phyloP scores from a whole-genome alignment of 495 filamentous ascomycete species.

The Penicillium ucsense region DNA sequence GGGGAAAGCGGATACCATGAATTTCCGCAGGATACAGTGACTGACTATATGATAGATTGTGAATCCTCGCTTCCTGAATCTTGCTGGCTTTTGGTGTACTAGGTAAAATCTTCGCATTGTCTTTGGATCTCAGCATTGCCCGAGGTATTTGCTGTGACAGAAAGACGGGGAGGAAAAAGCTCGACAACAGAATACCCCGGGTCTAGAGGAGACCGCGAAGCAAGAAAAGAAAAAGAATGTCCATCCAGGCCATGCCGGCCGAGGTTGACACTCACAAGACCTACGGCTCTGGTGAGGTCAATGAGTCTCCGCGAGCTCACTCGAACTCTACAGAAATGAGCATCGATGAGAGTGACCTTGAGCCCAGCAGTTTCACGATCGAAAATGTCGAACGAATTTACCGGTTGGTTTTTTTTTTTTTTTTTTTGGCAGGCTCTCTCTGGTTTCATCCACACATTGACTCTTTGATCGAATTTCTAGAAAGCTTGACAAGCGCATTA shows the following conservation, averaged over 20 bases:
- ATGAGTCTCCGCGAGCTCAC: conserved; percentile 15
- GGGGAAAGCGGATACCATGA: neutral
- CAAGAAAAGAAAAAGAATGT: conserved; percentile 8
- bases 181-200: too few species aligned
- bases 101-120: too few species aligned
- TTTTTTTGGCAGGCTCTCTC: neutral
- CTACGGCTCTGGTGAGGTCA: conserved; percentile 10
- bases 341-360: conserved; percentile 5
- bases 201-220: neutral
- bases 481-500: conserved; percentile 76
- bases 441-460: neutral
- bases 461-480: conserved; percentile 9
- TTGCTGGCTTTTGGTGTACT: too few species aligned
- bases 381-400: conserved; percentile 35
- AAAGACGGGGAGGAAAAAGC: too few species aligned
- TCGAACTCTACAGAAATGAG: conserved; percentile 3
- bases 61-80: neutral
- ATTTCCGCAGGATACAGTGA: neutral
- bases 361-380: conserved; percentile 20
- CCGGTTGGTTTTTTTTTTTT: conserved; percentile 12
- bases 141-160: too few species aligned
- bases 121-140: too few species aligned
- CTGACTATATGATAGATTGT: neutral
- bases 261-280: conserved; percentile 11
- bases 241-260: conserved; percentile 3